phyloP scores from a whole-genome alignment of 2,329 filamentous ascomycete genomes.

The Ramularia endophylla region DNA sequence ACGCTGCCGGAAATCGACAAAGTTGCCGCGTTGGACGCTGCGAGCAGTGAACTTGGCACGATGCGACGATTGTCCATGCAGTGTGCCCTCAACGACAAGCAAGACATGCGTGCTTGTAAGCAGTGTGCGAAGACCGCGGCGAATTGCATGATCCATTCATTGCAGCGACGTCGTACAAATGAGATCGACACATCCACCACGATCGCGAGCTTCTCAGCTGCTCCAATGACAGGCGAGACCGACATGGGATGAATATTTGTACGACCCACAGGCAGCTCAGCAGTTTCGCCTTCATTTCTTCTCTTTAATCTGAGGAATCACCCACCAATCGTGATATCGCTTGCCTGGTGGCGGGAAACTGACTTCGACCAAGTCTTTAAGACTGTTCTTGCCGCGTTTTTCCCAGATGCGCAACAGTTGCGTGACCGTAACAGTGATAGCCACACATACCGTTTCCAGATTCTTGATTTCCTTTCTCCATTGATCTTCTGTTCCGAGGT shows the following conservation, averaged over 20 bases:
- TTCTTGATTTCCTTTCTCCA: slow-evolving; percentile 33
- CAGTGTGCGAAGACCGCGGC: too few species aligned
- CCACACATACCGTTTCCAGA: slow-evolving; percentile 28
- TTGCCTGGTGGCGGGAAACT: slow-evolving; percentile 34
- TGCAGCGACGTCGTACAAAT: too few species aligned
- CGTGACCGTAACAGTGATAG: slow-evolving; percentile 23
- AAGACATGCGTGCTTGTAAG: too few species aligned
- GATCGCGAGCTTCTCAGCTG: slow-evolving; percentile 1
- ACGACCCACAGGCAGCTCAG: not conserved
- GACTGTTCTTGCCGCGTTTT: slow-evolving; percentile 16
- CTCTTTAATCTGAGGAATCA: slow-evolving; percentile 38
- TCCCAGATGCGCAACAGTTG: slow-evolving; percentile 20
- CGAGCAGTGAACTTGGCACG: too few species aligned
- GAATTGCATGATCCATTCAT: too few species aligned
- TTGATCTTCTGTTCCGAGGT: slow-evolving; percentile 31
- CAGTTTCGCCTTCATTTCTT: slow-evolving; percentile 7
- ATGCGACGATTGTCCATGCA: too few species aligned
- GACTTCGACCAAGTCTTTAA: slow-evolving; percentile 26
- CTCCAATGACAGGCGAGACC: too few species aligned
- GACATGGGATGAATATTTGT: too few species aligned
- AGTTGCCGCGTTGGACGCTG: too few species aligned
- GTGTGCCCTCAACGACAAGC: too few species aligned
- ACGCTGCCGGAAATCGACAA: too few species aligned
- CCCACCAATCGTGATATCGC: slow-evolving; percentile 42
- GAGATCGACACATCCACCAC: too few species aligned